phyloP scores from a whole-genome alignment of 306 rosid genomes.

The Neltuma alba region DNA sequence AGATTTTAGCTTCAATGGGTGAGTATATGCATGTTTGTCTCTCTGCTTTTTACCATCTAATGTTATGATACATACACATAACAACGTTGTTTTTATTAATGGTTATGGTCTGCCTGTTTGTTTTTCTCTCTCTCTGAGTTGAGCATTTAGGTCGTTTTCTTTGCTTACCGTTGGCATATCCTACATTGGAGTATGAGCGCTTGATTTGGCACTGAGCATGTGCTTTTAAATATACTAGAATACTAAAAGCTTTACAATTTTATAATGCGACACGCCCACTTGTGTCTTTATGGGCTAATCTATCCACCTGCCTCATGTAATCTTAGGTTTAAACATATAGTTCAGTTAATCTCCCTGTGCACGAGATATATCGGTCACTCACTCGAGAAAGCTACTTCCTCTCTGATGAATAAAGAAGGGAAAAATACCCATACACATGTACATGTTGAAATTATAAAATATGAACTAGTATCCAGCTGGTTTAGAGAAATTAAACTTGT shows the following conservation, averaged over 20 bases:
- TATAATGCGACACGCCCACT: background rate
- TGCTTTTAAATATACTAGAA: background rate
- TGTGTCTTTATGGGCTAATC: background rate
- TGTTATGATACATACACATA: background rate
- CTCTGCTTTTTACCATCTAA: background rate
- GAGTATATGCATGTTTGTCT: background rate
- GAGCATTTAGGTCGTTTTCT: background rate
- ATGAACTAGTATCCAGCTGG: background rate
- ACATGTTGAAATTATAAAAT: background rate
- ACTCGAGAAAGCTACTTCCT: background rate
- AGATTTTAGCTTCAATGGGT: slow-evolving; percentile 56
- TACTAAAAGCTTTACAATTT: background rate
- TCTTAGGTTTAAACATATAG: background rate
- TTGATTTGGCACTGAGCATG: background rate
- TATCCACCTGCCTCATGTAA: background rate
- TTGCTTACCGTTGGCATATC: background rate
- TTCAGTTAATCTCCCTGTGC: background rate
- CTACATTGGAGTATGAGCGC: background rate
- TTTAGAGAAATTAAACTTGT: background rate
- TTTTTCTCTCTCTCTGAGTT: background rate
- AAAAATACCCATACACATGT: background rate
- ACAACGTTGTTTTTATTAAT: background rate
- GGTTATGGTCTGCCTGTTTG: background rate
- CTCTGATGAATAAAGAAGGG: background rate
- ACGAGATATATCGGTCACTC: background rate